Base-by-base conservation (phyloP, 176 grass and related monocot species). In the Paspalum vaginatum region DNA sequence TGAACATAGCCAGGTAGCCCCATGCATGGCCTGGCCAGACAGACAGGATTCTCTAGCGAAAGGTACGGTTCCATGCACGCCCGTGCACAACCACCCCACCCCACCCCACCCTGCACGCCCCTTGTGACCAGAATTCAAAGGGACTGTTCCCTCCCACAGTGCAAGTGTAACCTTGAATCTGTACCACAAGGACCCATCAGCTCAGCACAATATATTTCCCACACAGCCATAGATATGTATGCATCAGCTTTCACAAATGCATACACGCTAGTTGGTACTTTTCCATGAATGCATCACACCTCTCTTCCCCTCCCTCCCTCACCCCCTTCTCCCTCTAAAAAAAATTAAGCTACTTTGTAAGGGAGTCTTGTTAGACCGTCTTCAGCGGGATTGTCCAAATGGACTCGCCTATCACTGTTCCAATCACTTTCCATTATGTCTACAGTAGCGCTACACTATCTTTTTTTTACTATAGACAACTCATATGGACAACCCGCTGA, bases 111-210 rank as follows among this genome's bases (percentile, higher is more conserved):
- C 61, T 74, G 46, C 75, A 62, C 63, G 84, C 64, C 77, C 26
- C 82, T 77, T 24, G 88, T 89, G 88, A 85, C 88, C 88, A 78
- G 83, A 89, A 89, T 89, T 89, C 83, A 89, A 89, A 86, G 83
- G 77, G 13, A 86, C 88, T 89, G 88, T 89, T 75, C 50, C 65
- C 57, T 78, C 26, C 50, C 53, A 89, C 78, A 86, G 83, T 89
- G 73, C 77, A 52, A 60, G 71, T 75, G 78, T 48, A 81, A 85
- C 83, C 82, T 84, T 71, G 62, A 50, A 70, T 78, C 65, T 81
- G 87, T 78, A 66, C 77, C 65, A 14, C 60, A 42, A 73, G 83
- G 83, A 78, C 83, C 88, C 83, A 89, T 72, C 25, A 26, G 43
- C 54, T 68, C 68, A 61, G 24, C 50, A 18, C 41, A 56, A 67